Evolutionary conservation across 768 basidiomycete genomes (phyloP).

Genomic region (Leccinellum rugosiceps): DNA sequence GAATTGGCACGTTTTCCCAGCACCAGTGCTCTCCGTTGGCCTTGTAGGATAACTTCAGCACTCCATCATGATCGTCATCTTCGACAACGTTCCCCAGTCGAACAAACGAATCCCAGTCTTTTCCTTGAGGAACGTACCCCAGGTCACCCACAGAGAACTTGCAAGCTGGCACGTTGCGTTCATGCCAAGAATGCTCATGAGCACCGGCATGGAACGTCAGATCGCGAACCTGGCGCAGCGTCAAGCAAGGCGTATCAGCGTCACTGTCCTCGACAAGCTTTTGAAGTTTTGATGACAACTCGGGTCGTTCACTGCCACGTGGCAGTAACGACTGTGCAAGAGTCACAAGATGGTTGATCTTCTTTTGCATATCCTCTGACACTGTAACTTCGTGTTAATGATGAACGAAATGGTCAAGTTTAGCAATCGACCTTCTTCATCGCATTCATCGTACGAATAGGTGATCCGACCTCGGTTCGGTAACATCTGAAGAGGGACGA

Average conservation of each 20-base stretch:
- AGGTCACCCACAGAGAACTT: conserved; percentile 44
- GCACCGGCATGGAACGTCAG: conserved; percentile 33
- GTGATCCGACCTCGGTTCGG: conserved; percentile 37
- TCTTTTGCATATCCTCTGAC: conserved; percentile 35
- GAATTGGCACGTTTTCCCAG: conserved; percentile 35
- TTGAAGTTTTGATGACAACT: conserved; percentile 30
- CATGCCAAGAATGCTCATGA: conserved; percentile 41
- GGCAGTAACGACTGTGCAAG: conserved; percentile 41
- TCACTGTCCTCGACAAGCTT: conserved; percentile 35
- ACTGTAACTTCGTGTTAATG: conserved; percentile 15
- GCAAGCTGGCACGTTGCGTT: conserved; percentile 38
- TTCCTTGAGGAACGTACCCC: conserved; percentile 39
- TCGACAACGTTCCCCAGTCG: conserved; percentile 38
- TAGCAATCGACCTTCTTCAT: conserved; percentile 20
- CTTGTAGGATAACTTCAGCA: conserved; percentile 20
- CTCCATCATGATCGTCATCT: conserved; percentile 25
- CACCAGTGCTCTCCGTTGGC: conserved; percentile 35
- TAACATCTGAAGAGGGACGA: conserved; percentile 34
- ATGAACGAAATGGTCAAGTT: not conserved
- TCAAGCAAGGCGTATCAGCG: conserved; percentile 23
- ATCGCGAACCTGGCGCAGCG: conserved; percentile 38
- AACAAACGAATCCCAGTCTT: conserved; percentile 38
- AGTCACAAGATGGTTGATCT: conserved; percentile 40
- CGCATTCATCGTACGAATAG: conserved; percentile 22
- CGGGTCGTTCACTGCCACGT: conserved; percentile 28